These are phyloP conservation scores for Sphaerulina populicola DNA, from an alignment of 2,329 filamentous ascomycete genomes.

Conservation along the genomic window DNA sequence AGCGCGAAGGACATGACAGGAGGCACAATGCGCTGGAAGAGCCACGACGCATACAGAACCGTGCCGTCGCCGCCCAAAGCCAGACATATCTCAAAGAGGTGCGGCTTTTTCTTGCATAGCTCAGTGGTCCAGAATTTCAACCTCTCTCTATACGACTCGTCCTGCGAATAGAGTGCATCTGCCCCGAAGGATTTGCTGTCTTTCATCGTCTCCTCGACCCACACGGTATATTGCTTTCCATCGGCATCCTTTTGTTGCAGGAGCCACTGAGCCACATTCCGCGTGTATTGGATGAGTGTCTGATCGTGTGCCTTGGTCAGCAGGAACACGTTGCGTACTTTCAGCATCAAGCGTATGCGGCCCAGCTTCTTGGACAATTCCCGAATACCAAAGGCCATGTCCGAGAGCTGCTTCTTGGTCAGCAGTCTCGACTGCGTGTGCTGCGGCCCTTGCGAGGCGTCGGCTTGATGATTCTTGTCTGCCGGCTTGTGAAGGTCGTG, in stretches of 20 bases:
- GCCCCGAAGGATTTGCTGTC: slow-evolving; percentile 66
- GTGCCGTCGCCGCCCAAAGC: slow-evolving; percentile 83
- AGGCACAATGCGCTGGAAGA: slow-evolving; percentile 91
- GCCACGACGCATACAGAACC: slow-evolving; percentile 89
- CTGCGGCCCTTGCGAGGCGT: slow-evolving; percentile 28
- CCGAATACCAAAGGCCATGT: slow-evolving; percentile 94
- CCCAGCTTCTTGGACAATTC: slow-evolving; percentile 81
- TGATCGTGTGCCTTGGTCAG: slow-evolving; percentile 88
- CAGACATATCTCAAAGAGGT: slow-evolving; percentile 87
- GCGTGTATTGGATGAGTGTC: slow-evolving; percentile 65
- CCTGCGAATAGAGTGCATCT: slow-evolving; percentile 56
- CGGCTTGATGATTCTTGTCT: slow-evolving; percentile 36
- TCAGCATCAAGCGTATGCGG: slow-evolving; percentile 72
- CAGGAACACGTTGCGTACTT: slow-evolving; percentile 74
- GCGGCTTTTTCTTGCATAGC: slow-evolving; percentile 68
- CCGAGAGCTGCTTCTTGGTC: slow-evolving; percentile 87
- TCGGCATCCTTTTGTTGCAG: slow-evolving; percentile 56
- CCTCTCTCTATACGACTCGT: slow-evolving; percentile 48
- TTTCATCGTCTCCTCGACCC: slow-evolving; percentile 68
- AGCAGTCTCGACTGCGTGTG: slow-evolving; percentile 61
- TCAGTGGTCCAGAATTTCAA: slow-evolving; percentile 76
- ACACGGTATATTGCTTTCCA: slow-evolving; percentile 61
- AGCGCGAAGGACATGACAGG: slow-evolving; percentile 86
- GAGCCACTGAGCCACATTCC: slow-evolving; percentile 72
- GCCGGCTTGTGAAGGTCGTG: slow-evolving; percentile 23